Evolutionary conservation across 2,329 filamentous ascomycete genomes (phyloP), one percentile per base, ranked within the genome.

Genomic region (Stagonosporopsis chrysanthemi): DNA sequence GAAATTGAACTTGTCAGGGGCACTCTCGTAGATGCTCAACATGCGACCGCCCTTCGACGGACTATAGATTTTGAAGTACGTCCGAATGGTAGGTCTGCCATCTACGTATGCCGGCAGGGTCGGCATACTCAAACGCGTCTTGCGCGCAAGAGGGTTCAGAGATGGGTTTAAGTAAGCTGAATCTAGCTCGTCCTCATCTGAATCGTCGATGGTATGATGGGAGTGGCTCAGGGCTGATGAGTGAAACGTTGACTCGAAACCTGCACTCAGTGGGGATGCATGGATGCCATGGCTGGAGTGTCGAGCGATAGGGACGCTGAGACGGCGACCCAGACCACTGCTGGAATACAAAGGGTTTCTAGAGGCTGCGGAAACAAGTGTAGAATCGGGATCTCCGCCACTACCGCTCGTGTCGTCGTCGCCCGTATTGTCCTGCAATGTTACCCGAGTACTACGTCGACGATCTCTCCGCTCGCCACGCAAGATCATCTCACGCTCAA

Each of bases 11-110:
- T 78, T 79, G 64, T 86, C 84, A 1, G 84, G 84, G 4, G 83
- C 83, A 42, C 78, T 81, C 61, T 85, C 83, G 62, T 86, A 86
- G n/a, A 86, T 83, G 48, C 80, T 83, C 33, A 86, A 69, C 77
- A 86, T 81, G 14, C 84, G 73, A 3, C 84, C 84, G n/a, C 83
- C 84, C 61, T 84, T 84, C 22, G 78, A 81, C 0, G 84, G 84
- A n/a, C 77, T 81, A 72, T 85, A 86, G 49, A 86, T 86, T 67
- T 86, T 86, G 74, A 86, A 86, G 63, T 86, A 86, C 0, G 84
- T 86, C 65, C 82, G 82, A 69, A 86, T 86, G 1, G 82, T 85
- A 0, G 84, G 83, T 1, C 84, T 77, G 2, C 75, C 78, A 62
- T 86, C 84, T 31, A 83, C 79, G 61, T 86, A 86, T 1, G 81